Evolutionary conservation across 345 rosid genomes (phyloP), one percentile per base, ranked within the genome.

Genomic region (Citrus unshiu): DNA sequence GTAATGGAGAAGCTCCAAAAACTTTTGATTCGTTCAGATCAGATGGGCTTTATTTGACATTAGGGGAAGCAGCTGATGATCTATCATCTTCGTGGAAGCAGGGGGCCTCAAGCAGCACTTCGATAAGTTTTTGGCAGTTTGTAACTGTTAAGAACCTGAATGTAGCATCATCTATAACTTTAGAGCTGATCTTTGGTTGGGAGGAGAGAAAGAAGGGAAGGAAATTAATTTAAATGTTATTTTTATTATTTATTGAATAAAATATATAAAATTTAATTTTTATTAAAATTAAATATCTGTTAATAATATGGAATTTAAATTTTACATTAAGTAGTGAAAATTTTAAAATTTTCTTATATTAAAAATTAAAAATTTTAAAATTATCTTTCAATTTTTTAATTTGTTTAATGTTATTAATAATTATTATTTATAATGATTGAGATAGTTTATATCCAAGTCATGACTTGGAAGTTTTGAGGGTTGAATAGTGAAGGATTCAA

Each of bases 1-100:
- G 80, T 76, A 32, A 62, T 78, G 76, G 82, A 75, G 67, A 84
- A 72, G 82, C 80, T 81, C 25, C 72, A 10, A 37, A 49, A 49
- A 8, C 60, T 8, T 70, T 72, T 4, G 78, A 73, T 59, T 16
- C 70, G 37, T 29, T 75, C 57, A 32, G n/a, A 27, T 18, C 29
- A 18, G 63, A 46, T 4, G 76, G 73, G 12, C 78, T 77, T 62
- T 63, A 69, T 62, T 39, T 78, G 62, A 68, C 70, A 58, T 43
- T 70, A 32, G 83, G 63, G 39, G 81, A 77, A 77, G 78, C 79
- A 14, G 69, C 77, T 1, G 6, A 25, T 68, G 79, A 78, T 3
- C 27, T 77, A 4, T 77, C 81, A 37, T 74, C 83, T n/a, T 29
- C 61, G 12, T 29, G 40, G 70, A 29, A 7, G 12, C 29, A 24